Percentiles rank a stretch among this genome's conserved stretches.
These are phyloP conservation scores for Epichloe coenophiala DNA, from an alignment of 2,329 filamentous ascomycete genomes.

Conservation along the genomic window DNA sequence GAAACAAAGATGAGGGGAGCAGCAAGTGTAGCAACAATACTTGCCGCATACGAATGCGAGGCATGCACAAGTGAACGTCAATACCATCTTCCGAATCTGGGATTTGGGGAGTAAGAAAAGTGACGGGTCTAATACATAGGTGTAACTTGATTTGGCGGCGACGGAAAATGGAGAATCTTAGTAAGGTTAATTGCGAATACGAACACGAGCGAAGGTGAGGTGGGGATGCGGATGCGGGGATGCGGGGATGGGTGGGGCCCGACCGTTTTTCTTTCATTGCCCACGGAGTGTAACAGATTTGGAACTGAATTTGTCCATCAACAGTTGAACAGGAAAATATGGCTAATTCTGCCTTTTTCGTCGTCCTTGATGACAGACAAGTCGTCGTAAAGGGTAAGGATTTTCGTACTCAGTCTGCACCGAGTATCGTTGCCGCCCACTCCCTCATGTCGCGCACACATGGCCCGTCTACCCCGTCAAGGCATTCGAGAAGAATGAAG, in stretches of 20 bases:
- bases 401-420: background rate
- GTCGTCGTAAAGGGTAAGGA: too few species aligned
- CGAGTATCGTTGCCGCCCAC: background rate
- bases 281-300: too few species aligned
- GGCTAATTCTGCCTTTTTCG: too few species aligned
- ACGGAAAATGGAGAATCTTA: background rate
- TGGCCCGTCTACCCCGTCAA: constrained; percentile 1
- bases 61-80: too few species aligned
- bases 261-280: background rate
- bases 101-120: too few species aligned
- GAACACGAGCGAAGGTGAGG: background rate
- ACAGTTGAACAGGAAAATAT: too few species aligned
- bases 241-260: background rate
- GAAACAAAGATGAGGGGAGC: background rate
- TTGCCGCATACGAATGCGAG: background rate
- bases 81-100: too few species aligned
- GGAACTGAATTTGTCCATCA: too few species aligned
- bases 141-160: background rate
- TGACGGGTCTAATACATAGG: background rate
- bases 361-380: too few species aligned
- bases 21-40: background rate
- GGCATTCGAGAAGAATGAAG: constrained; percentile 6
- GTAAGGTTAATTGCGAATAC: background rate
- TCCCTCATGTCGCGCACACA: constrained; percentile 2
- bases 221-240: background rate